Evolutionary conservation across 1,284 basidiomycete species (phyloP).

Genomic region (Austroboletus novae-zelandiae): DNA sequence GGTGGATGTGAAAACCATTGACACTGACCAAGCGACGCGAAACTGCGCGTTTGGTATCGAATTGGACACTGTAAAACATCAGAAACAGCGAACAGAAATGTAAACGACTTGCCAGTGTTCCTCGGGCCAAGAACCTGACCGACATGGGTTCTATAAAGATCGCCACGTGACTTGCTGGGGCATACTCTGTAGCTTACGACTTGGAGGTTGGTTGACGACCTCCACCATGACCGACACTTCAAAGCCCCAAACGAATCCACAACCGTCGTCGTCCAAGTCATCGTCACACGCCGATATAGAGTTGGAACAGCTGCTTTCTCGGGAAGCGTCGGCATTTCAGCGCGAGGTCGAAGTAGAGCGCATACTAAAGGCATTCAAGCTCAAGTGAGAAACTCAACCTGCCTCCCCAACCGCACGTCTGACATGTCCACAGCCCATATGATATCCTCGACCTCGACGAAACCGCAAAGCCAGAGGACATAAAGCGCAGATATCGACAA

Average conservation of each 20-base stretch:
- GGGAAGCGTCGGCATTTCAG: slow-evolving; percentile 81
- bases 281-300: slow-evolving; percentile 42
- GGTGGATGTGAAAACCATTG: slow-evolving; percentile 2
- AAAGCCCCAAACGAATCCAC: slow-evolving; percentile 6
- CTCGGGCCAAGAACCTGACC: background rate
- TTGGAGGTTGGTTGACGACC: no score
- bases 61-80: background rate
- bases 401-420: background rate
- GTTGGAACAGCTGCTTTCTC: slow-evolving; percentile 70
- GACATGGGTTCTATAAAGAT: background rate
- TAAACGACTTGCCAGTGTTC: slow-evolving; percentile 3
- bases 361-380: slow-evolving; percentile 80
- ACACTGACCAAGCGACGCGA: slow-evolving; percentile 1
- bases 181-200: no score
- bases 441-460: slow-evolving; percentile 72
- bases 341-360: slow-evolving; percentile 83
- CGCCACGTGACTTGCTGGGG: no score
- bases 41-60: background rate
- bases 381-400: slow-evolving; percentile 55
- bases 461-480: slow-evolving; percentile 60
- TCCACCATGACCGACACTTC: slow-evolving; percentile 17
- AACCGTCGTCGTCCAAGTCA: slow-evolving; percentile 25
- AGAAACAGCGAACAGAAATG: background rate
- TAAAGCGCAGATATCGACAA: slow-evolving; percentile 80
- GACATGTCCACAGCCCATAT: slow-evolving; percentile 55